Evolutionary conservation across 805 yeast genomes (phyloP), one percentile per base, ranked within the genome.

Genomic region (Tetrapisispora taiwanensis): DNA sequence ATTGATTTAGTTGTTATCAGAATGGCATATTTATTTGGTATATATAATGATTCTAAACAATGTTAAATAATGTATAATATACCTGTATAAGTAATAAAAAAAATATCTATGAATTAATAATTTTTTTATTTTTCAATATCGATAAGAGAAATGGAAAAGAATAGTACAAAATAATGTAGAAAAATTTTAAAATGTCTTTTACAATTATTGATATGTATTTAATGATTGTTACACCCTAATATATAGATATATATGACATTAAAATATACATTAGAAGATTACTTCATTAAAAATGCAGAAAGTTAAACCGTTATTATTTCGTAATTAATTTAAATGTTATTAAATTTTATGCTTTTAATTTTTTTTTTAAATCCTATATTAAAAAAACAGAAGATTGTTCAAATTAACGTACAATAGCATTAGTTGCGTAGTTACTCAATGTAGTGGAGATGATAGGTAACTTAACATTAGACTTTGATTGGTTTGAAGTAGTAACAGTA

Each of bases 1-100:
- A 74, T 85, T 36, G 98, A 92, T 60, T 70, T 92, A 63, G 84
- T 92, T 33, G 88, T 87, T 17, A 90, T 94, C 36, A 73, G 98
- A 54, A 63, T 87, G 66, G 95, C 97, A 5, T 92, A 90, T 60
- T 52, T 86, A 20, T 60, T 88, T 48, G 96, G 97, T 8, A 74
- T 92, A 38, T 92, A 92, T 63, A 74, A 68, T 47, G 72, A 70
- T 46, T 36, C 35, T n/a, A 36, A 42, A 30, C n/a, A 36, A 30
- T 36, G 44, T 24, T 42, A 35, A 18, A 17, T 31, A 24, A 24
- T 22, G 13, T 4, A n/a, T 36, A 14, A 33, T 33, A 18, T 33
- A 33, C 39, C 18, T 14, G 20, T n/a, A 36, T 9, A 24, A 13
- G 39, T 22, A 22, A 36, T n/a, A 36, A 14, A 7, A 24, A 36